A percentile compares a stretch with the other conserved stretches of the same genome.
Conservation (phyloP, 495 filamentous ascomycete species). For the Penicillium manginii region DNA sequence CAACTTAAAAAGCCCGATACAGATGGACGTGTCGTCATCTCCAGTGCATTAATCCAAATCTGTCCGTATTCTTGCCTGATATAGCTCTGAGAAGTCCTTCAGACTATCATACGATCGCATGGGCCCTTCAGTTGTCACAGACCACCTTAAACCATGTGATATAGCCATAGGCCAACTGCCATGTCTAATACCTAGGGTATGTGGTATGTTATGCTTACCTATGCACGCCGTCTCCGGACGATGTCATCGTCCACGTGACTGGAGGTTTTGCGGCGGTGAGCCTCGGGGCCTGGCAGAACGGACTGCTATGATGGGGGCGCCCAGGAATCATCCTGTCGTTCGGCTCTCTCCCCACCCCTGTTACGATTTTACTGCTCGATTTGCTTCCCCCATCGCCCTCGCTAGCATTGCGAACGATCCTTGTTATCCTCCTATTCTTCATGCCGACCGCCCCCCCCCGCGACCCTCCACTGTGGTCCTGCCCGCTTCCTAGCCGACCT, state of each 20-base stretch:
- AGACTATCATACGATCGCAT: no score
- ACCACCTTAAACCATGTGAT: no score
- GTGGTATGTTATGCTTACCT: neutral
- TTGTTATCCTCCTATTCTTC: constrained; percentile 23
- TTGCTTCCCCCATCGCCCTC: constrained; percentile 16
- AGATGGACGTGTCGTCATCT: no score
- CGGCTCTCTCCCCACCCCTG: constrained; percentile 27
- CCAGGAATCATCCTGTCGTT: no score
- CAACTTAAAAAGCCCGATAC: no score
- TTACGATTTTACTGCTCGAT: constrained; percentile 20
- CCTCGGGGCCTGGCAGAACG: constrained; percentile 34
- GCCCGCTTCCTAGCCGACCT: constrained; percentile 43
- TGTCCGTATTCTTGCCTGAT: no score
- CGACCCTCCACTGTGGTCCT: constrained; percentile 41
- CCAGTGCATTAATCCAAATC: no score
- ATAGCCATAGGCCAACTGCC: no score
- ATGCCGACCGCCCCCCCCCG: constrained; percentile 41
- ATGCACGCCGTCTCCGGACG: constrained; percentile 21
- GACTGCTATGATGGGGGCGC: no score
- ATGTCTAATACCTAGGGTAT: no score
- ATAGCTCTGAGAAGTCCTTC: no score
- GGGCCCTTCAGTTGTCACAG: no score
- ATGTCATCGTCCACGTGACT: constrained; percentile 34
- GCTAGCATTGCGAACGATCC: constrained; percentile 14
- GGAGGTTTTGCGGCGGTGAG: constrained; percentile 40